Conservation (phyloP, 2,329 filamentous ascomycete species). For the Colletotrichum cuscutae region DNA sequence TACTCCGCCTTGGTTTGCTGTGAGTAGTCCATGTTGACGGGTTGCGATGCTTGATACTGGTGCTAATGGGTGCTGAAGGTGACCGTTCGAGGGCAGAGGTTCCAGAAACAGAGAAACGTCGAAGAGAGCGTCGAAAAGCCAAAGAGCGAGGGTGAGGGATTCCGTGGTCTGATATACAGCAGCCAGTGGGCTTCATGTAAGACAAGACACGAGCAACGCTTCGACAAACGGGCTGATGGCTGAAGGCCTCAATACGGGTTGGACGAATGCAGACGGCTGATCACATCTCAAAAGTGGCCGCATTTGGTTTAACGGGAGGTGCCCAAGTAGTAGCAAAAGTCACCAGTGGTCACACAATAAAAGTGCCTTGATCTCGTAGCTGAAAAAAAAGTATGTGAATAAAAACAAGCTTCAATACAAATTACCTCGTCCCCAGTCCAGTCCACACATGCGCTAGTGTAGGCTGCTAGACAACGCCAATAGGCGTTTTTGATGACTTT, state of each 20-base stretch:
- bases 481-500: background rate
- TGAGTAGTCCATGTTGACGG: conserved; percentile 19
- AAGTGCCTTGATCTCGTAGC: background rate
- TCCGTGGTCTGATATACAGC: conserved; percentile 13
- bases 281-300: background rate
- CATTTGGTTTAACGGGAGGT: conserved; percentile 10
- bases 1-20: background rate
- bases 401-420: conserved; percentile 1
- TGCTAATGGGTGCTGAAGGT: background rate
- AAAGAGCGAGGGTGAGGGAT: background rate
- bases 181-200: background rate
- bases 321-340: background rate
- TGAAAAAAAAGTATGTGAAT: background rate
- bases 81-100: background rate
- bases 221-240: background rate
- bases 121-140: too few species aligned
- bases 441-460: background rate
- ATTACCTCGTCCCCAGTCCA: conserved; percentile 2
- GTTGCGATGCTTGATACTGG: background rate
- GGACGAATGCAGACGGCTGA: conserved; percentile 15
- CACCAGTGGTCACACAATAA: background rate
- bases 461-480: conserved; percentile 9
- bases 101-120: background rate
- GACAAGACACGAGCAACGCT: background rate
- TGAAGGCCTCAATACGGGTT: background rate